A percentile compares a stretch with the other conserved stretches of the same genome.
Evolutionary conservation across 352 stramenopile genomes (phyloP).

Genomic region (Phytophthora cactorum): DNA sequence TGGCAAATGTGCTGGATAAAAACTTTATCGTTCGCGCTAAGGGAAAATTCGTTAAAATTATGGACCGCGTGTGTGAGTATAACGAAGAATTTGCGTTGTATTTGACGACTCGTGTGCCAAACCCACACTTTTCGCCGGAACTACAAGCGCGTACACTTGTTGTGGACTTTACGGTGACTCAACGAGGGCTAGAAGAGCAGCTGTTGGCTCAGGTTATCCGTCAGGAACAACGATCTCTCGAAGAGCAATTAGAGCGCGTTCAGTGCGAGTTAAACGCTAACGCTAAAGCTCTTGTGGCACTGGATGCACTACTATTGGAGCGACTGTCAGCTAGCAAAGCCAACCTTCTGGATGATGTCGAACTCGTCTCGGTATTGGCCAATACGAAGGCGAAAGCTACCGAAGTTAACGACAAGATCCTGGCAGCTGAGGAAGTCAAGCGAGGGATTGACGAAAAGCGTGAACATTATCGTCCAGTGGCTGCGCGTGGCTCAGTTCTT

Average conservation of each 20-base stretch:
- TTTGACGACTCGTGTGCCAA: conserved; percentile 66
- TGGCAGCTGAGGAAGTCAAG: conserved; percentile 87
- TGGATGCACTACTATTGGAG: conserved; percentile 90
- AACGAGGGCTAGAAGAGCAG: conserved; percentile 92
- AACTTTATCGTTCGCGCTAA: conserved; percentile 68
- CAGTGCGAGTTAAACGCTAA: conserved; percentile 87
- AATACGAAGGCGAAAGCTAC: conserved; percentile 92
- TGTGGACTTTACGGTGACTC: conserved; percentile 93
- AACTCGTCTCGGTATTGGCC: conserved; percentile 86
- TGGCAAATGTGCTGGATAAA: conserved; percentile 74
- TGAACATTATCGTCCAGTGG: conserved; percentile 91
- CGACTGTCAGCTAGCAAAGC: conserved; percentile 83
- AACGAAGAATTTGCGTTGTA: conserved; percentile 74
- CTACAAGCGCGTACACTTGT: conserved; percentile 70
- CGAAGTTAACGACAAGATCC: conserved; percentile 92
- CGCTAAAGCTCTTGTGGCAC: conserved; percentile 83
- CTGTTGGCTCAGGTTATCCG: conserved; percentile 91
- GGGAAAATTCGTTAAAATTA: conserved; percentile 69
- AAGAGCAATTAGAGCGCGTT: conserved; percentile 90
- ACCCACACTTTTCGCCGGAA: conserved; percentile 77
- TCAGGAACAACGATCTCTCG: conserved; percentile 89
- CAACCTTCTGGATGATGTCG: conserved; percentile 90
- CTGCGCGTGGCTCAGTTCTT: conserved; percentile 83
- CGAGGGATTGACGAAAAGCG: conserved; percentile 91
- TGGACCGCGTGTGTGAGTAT: conserved; percentile 74